phyloP scores from a whole-genome alignment of 2,329 filamentous ascomycete species.

The Hymenoscyphus fructigenus region DNA sequence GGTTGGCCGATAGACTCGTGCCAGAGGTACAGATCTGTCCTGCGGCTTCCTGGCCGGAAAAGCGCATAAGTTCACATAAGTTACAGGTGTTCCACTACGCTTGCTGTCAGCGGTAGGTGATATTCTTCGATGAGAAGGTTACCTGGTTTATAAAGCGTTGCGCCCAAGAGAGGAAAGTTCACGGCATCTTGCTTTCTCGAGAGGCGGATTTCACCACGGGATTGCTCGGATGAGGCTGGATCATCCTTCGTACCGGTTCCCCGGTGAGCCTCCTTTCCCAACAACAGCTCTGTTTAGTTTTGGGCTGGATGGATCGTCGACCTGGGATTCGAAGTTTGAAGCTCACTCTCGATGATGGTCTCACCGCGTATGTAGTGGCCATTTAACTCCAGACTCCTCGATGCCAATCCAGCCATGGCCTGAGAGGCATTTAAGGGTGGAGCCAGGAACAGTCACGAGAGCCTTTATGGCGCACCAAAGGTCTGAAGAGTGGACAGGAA shows the following conservation, averaged over 20 bases:
- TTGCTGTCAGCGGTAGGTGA: conserved; percentile 18
- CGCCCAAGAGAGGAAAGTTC: background rate
- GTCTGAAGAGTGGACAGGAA: too few species aligned
- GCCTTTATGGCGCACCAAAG: background rate
- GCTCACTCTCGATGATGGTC: background rate
- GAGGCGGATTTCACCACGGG: background rate
- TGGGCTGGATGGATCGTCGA: background rate
- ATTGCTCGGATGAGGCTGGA: conserved; percentile 2
- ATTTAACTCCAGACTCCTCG: background rate
- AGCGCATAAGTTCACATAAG: background rate
- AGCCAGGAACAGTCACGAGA: conserved; percentile 5
- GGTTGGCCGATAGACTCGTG: conserved; percentile 8
- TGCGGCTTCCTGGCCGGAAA: background rate
- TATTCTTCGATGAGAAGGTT: too few species aligned
- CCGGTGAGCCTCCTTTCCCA: too few species aligned
- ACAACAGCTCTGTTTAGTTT: background rate
- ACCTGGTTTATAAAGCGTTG: too few species aligned
- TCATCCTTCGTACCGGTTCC: too few species aligned
- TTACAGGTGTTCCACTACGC: conserved; percentile 16
- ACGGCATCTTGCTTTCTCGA: background rate
- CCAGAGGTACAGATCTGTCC: conserved; percentile 19
- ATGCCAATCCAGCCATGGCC: background rate
- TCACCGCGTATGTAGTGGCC: conserved; percentile 3
- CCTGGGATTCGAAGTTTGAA: background rate
- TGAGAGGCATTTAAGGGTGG: background rate